Evolutionary conservation across 169 alveolate genomes (phyloP).

Genomic region (Plasmodium billcollinsi): DNA sequence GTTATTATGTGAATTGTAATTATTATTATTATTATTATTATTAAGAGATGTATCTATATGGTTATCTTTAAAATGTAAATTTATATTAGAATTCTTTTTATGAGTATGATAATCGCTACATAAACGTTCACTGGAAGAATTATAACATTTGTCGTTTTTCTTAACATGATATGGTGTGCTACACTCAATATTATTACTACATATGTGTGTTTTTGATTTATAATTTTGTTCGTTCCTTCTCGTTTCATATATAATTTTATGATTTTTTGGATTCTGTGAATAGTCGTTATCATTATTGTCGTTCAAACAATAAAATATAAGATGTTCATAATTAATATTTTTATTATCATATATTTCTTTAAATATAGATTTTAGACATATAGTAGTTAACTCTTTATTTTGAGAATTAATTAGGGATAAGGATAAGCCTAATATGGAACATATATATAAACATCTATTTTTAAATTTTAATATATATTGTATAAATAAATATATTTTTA

Average conservation of each 20-base stretch:
- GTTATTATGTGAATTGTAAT: background rate
- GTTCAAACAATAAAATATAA: slow-evolving; percentile 23
- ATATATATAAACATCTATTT: slow-evolving; percentile 71
- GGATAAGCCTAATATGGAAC: slow-evolving; percentile 56
- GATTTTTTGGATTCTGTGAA: slow-evolving; percentile 2
- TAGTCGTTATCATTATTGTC: slow-evolving; percentile 7
- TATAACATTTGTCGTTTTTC: too few species aligned
- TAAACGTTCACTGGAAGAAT: too few species aligned
- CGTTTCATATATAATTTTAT: slow-evolving; percentile 4
- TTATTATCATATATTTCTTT: slow-evolving; percentile 27
- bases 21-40: background rate
- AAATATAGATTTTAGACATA: slow-evolving; percentile 28
- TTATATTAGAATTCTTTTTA: too few species aligned
- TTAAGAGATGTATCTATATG: too few species aligned
- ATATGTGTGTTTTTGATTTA: slow-evolving; percentile 10
- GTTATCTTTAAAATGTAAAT: too few species aligned
- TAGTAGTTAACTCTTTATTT: slow-evolving; percentile 37
- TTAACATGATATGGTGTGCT: background rate
- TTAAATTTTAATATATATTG: slow-evolving; percentile 71
- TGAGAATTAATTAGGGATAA: slow-evolving; percentile 47
- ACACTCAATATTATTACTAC: background rate
- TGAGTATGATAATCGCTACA: too few species aligned
- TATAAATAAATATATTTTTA: slow-evolving; percentile 46
- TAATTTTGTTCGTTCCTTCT: slow-evolving; percentile 3
- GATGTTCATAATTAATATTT: slow-evolving; percentile 20